phyloP scores from a whole-genome alignment of 805 yeast genomes.

The Metschnikowia bowlesiae region DNA sequence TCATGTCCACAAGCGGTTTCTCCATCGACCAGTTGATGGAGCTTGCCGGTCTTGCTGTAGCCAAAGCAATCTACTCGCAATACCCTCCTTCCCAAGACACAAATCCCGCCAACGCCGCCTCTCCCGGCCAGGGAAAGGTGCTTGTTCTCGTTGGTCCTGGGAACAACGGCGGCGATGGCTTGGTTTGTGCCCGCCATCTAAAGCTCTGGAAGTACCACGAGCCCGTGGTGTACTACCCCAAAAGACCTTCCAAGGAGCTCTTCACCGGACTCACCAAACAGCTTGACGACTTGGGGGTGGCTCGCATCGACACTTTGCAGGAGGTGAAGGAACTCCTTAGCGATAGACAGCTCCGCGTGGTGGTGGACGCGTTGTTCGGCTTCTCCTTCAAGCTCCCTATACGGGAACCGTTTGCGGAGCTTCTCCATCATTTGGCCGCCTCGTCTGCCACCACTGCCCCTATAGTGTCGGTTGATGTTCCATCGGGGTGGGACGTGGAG shows the following conservation, averaged over 20 bases:
- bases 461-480: constrained; percentile 81
- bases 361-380: constrained; percentile 85
- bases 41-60: constrained; percentile 91
- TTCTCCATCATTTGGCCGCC: constrained; percentile 24
- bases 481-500: constrained; percentile 97
- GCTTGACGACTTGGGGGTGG: constrained; percentile 58
- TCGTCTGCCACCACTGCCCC: constrained; percentile 48
- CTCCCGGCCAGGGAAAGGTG: constrained; percentile 26
- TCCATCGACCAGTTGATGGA: constrained; percentile 92
- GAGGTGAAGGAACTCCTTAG: constrained; percentile 20
- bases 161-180: constrained; percentile 94
- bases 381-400: constrained; percentile 90
- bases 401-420: constrained; percentile 65
- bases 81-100: constrained; percentile 47
- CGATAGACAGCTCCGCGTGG: constrained; percentile 26
- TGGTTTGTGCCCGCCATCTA: constrained; percentile 92
- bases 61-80: constrained; percentile 70
- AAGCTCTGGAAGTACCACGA: constrained; percentile 66
- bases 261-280: constrained; percentile 63
- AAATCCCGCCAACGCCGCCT: too few relatives aligned
- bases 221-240: constrained; percentile 81
- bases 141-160: constrained; percentile 91
- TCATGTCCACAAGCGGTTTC: constrained; percentile 81
- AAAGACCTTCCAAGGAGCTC: constrained; percentile 48
- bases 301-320: constrained; percentile 43